Evolutionary conservation across 2,329 filamentous ascomycete genomes (phyloP), one percentile per base, ranked within the genome.

Genomic region (Chrysoporthe puriensis): DNA sequence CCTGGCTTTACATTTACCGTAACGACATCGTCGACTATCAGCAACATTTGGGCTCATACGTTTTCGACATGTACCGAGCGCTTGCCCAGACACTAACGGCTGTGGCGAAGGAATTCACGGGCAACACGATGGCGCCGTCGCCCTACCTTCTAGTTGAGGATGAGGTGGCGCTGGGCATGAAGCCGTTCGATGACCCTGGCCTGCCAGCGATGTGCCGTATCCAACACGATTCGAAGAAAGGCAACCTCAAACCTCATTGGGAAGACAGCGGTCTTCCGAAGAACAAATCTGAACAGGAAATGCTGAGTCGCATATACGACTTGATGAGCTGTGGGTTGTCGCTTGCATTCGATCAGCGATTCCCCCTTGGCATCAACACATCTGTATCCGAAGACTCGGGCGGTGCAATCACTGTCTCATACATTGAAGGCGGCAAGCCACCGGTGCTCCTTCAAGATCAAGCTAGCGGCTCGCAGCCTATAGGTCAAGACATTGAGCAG

Each of bases 61-160:
- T 85, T 36, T 80, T 79, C 36, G 78, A 81, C 7, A 82, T 86
- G 78, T 79, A 83, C 71, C 79, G 79, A 52, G 77, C 78, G 2
- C 78, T 87, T 7, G 80, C 80, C 44, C 80, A 81, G 32, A 79
- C 81, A 2, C 76, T 87, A 48, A 84, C 82, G 16, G 74, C 82
- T n/a, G 76, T 87, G n/a, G 82, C 82, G 58, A 80, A 83, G 52
- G 76, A 80, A 11, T 81, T 83, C 69, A 77, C 79, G 16, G 75
- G 74, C 42, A 77, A 78, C 18, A 70, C 75, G 26, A 73, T 80
- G 18, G 79, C 76, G 9, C 72, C 79, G 9, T 82, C 79, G 56
- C 79, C 79, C 16, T 88, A 87, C 73, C 76, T 87, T 26, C 79
- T 88, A 1, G 72, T 78, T 0, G 86, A 88, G 72, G 86, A 88